These are phyloP conservation scores for Lentinula detonsa DNA, from an alignment of 768 basidiomycete species.

Conservation along the genomic window DNA sequence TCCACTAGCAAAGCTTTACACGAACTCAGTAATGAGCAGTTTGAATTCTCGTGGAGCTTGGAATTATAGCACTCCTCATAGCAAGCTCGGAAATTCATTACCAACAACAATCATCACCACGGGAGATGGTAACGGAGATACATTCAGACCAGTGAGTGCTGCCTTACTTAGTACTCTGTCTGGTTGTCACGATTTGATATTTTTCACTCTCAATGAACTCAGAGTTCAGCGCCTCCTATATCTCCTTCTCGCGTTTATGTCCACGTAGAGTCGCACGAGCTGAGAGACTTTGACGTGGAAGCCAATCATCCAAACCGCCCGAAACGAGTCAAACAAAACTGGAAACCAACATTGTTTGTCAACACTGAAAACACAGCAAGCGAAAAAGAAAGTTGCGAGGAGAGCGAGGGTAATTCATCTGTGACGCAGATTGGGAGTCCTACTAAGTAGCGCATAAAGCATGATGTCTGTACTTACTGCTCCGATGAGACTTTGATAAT, in stretches of 20 bases:
- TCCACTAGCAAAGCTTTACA: conserved; percentile 29
- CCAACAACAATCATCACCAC: conserved; percentile 1
- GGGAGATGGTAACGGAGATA: neutral
- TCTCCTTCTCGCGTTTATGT: conserved; percentile 14
- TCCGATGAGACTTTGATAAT: neutral
- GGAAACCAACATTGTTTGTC: neutral
- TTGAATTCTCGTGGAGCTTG: conserved; percentile 27
- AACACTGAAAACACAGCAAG: neutral
- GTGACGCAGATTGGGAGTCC: neutral
- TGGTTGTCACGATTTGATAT: neutral
- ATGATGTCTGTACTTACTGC: neutral
- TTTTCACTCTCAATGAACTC: neutral
- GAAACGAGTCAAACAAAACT: neutral
- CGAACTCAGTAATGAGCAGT: conserved; percentile 28
- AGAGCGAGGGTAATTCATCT: neutral
- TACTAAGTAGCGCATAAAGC: neutral
- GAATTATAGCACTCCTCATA: conserved; percentile 9
- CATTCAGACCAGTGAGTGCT: neutral
- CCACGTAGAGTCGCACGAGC: conserved; percentile 26
- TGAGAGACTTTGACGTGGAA: conserved; percentile 15
- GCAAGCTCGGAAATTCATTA: neutral
- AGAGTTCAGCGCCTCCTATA: neutral
- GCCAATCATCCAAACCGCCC: neutral
- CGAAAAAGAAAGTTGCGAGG: neutral
- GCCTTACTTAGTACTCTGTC: neutral